Evolutionary conservation across 192 early-diverging fungal genomes (phyloP), one percentile per base, ranked within the genome.

Genomic region (Entomortierella beljakovae): DNA sequence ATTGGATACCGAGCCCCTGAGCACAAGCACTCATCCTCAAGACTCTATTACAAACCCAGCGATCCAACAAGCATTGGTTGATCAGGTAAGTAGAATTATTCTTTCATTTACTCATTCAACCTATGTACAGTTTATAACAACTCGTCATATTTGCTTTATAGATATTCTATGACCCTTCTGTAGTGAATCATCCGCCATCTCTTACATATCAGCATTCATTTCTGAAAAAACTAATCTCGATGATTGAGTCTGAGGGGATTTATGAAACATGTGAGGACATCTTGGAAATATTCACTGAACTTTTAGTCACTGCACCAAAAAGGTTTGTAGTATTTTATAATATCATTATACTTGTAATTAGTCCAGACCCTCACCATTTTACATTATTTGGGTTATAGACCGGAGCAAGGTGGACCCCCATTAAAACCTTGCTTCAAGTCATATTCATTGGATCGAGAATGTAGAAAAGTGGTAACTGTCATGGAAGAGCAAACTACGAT

Each of bases 401-500:
- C 75, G 3, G 75, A 79, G n/a, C 38, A 53, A 23, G 75, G 75
- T 0, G 75, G 75, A 25, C 75, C 75, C 18, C 75, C 75, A 31
- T 56, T 79, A 13, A 55, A 37, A 53, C 61, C 75, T 15, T 70
- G 67, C 61, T 79, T 79, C 57, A 79, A 79, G 35, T 65, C 75
- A 6, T 79, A 79, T 26, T 34, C 56, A 16, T 42, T 79, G 13
- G 67, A 79, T 38, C 61, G 57, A 29, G 48, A 42, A 18, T 79
- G 75, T 26, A 46, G 49, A 18, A 70, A 69, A 26, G 50, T 79
- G 9, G 75, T 79, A 9, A 70, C 75, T 2, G 75, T 79, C 6
- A 79, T 79, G 75, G 75, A 79, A 26, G 75, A 79, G 25, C 75
- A 79, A 42, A 65, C 75, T 1, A 79, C 75, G 11, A 70, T 79